Base-by-base conservation (phyloP, 768 basidiomycete species). In the Tephrocybe sp. region DNA sequence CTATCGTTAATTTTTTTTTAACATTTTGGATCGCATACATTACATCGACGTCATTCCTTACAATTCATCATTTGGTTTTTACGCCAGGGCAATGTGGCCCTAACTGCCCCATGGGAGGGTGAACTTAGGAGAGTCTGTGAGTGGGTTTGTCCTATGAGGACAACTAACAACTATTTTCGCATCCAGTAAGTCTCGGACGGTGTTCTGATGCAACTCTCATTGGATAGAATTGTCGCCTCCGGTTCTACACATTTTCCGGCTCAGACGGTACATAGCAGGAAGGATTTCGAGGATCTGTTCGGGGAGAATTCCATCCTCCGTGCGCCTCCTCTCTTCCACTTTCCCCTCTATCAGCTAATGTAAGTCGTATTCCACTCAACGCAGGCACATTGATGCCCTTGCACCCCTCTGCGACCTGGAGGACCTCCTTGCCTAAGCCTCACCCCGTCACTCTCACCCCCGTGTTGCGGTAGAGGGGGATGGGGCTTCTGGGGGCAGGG, bases 361-460 rank as follows among this genome's bases (percentile, higher is more conserved):
- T n/a, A n/a, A n/a, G n/a, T n/a, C n/a, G n/a, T n/a, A n/a, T n/a
- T n/a, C n/a, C n/a, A n/a, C n/a, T n/a, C n/a, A n/a, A n/a, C n/a
- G n/a, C 45, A 73, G 75, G 38, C 64, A 74, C 59, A 65, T 78
- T 59, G 67, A 73, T 58, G 56, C 63, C 54, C 58, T 73, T 14
- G 53, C 73, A 0, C 49, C 61, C 0, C 57, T 64, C 2, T 66
- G 73, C 14, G 73, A 74, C 39, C 68, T 78, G 36, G 72, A 75
- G 20, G 67, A 75, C 10, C 68, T 83, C 33, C 73, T 79, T 23
- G 55, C 59, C 6, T 76, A 76, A 51, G 64, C 80, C 15, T 65
- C 75, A 1, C 70, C 85, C 1, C 78, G 80, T 15, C 68, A 85
- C n/a, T 71, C 65, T 83, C 61, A 74, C 84, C 24, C 65, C 69